These are phyloP conservation scores for Centaurea solstitialis DNA, from an alignment of 129 eudicot species.

Conservation along the genomic window DNA sequence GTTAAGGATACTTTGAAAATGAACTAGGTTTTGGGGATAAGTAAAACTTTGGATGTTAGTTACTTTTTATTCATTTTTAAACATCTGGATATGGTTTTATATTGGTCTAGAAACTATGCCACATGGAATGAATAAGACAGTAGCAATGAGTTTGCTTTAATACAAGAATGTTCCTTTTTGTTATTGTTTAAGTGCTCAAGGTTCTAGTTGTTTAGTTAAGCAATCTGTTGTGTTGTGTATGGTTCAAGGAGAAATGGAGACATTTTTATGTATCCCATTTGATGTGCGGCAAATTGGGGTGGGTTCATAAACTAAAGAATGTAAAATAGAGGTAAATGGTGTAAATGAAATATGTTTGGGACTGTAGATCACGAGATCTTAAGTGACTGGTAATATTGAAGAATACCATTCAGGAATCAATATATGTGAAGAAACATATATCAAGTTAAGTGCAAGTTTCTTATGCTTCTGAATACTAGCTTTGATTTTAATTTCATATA, in stretches of 20 bases:
- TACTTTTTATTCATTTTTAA: not conserved
- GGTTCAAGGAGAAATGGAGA: not conserved
- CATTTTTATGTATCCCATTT: not conserved
- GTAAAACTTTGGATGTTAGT: not conserved
- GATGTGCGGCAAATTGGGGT: not conserved
- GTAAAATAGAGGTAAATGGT: not conserved
- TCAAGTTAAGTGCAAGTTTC: not conserved
- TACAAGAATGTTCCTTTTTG: not conserved
- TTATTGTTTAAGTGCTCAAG: not conserved
- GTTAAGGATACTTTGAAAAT: not conserved
- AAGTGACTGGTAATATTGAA: not conserved
- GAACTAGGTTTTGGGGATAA: conserved; percentile 6
- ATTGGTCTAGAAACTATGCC: not conserved
- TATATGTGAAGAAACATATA: not conserved
- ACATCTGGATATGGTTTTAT: not conserved
- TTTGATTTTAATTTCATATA: not conserved
- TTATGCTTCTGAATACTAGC: not conserved
- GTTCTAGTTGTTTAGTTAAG: not conserved
- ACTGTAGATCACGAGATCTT: not conserved
- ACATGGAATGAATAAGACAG: not conserved
- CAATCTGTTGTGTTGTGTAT: not conserved
- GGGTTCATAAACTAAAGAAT: not conserved
- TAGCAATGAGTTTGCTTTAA: not conserved
- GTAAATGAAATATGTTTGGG: not conserved
- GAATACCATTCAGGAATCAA: not conserved